These are phyloP conservation scores for Pichia sp. DNA, from an alignment of 1,139 yeast species.

Conservation along the genomic window DNA sequence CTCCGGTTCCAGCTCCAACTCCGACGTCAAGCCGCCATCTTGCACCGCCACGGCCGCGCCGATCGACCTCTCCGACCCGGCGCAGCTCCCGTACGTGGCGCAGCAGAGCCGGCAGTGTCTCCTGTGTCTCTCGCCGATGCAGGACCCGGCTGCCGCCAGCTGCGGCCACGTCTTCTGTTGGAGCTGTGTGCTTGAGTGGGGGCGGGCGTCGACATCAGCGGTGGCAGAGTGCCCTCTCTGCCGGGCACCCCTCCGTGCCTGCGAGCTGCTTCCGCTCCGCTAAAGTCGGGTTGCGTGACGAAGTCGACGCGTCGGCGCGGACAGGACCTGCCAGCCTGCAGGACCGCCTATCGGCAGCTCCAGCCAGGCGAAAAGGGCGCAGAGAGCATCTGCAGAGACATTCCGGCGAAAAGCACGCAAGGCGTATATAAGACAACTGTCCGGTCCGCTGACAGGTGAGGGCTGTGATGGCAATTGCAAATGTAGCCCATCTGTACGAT, in stretches of 20 bases:
- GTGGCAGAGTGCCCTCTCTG: slow-evolving; percentile 79
- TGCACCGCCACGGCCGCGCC: slow-evolving; percentile 7
- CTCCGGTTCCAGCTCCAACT: too few species aligned
- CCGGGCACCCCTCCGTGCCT: slow-evolving; percentile 69
- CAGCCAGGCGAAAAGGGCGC: slow-evolving; percentile 8
- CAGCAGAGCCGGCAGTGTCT: slow-evolving; percentile 71
- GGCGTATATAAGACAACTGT: background rate
- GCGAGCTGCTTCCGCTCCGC: slow-evolving; percentile 63
- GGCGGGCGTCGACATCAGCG: background rate
- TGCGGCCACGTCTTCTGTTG: slow-evolving; percentile 96
- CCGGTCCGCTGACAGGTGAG: background rate
- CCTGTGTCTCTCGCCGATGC: slow-evolving; percentile 76
- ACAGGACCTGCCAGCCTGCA: background rate
- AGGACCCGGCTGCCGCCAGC: slow-evolving; percentile 75
- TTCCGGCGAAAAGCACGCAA: slow-evolving; percentile 14
- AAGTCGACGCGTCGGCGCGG: background rate
- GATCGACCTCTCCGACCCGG: slow-evolving; percentile 55
- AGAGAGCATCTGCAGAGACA: background rate
- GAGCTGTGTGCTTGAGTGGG: slow-evolving; percentile 86
- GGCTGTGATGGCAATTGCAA: too few species aligned
- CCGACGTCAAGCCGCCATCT: too few species aligned
- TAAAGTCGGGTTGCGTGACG: background rate
- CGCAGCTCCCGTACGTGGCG: slow-evolving; percentile 63
- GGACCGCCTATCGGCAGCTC: background rate
- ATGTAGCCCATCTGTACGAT: too few species aligned